These are phyloP conservation scores for Pythium pyrilobum DNA, from an alignment of 352 stramenopile species.

Conservation along the genomic window DNA sequence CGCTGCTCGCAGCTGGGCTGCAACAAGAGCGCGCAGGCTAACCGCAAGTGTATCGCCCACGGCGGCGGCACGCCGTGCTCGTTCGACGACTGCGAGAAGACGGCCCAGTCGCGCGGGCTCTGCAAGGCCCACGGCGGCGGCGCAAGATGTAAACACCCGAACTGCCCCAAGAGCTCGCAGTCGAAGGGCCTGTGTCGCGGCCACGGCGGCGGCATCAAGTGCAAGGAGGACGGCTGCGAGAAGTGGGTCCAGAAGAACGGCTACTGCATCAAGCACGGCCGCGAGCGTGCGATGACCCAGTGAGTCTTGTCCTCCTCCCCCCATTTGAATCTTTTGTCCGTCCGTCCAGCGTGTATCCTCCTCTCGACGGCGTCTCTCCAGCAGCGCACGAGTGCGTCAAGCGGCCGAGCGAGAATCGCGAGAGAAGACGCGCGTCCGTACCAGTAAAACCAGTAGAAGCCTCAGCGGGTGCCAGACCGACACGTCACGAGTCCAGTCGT, in stretches of 20 bases:
- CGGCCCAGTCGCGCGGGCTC: slow-evolving; percentile 72
- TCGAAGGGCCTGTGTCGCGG: slow-evolving; percentile 77
- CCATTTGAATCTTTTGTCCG: background rate
- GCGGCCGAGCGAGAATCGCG: background rate
- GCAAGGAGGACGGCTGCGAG: slow-evolving; percentile 79
- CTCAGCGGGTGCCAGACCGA: no score
- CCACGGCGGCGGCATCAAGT: slow-evolving; percentile 83
- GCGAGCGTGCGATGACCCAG: slow-evolving; percentile 59
- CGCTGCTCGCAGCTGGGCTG: slow-evolving; percentile 78
- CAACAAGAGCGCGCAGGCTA: slow-evolving; percentile 86
- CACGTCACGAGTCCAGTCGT: background rate
- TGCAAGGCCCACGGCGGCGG: slow-evolving; percentile 84
- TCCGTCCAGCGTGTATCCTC: no score
- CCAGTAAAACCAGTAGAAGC: no score
- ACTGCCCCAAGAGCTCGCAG: slow-evolving; percentile 84
- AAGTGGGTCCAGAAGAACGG: slow-evolving; percentile 89
- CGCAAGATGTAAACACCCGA: slow-evolving; percentile 77
- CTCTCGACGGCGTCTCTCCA: no score
- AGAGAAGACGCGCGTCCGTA: no score
- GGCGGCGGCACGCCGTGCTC: slow-evolving; percentile 80
- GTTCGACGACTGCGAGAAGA: slow-evolving; percentile 85
- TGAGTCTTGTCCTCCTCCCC: slow-evolving; percentile 17
- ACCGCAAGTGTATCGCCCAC: slow-evolving; percentile 86
- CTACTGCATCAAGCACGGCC: slow-evolving; percentile 87
- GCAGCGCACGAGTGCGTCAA: no score